These are phyloP conservation scores for Microsporum audouinii DNA, from an alignment of 2,329 filamentous ascomycete genomes.

Conservation along the genomic window DNA sequence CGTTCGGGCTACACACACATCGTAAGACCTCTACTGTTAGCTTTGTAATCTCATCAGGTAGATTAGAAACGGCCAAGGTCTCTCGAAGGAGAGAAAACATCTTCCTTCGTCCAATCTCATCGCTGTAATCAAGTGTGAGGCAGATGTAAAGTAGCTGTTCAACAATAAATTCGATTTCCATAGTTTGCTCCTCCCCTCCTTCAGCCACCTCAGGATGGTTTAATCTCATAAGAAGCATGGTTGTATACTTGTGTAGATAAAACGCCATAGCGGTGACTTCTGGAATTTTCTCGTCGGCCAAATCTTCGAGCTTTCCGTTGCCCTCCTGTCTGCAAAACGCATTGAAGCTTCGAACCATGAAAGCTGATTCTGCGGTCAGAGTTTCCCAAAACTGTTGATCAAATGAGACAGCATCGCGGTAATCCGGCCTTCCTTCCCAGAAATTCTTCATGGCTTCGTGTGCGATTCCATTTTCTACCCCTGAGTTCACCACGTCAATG, in stretches of 20 bases:
- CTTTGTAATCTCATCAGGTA: slow-evolving; percentile 87
- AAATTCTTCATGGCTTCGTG: slow-evolving; percentile 92
- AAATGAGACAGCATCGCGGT: slow-evolving; percentile 36
- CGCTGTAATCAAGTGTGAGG: slow-evolving; percentile 87
- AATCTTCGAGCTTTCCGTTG: slow-evolving; percentile 59
- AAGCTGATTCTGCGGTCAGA: slow-evolving; percentile 66
- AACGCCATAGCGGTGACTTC: slow-evolving; percentile 87
- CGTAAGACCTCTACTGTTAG: slow-evolving; percentile 72
- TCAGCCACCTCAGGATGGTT: slow-evolving; percentile 40
- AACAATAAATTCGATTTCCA: slow-evolving; percentile 88
- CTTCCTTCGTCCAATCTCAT: slow-evolving; percentile 86
- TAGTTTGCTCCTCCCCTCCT: slow-evolving; percentile 66
- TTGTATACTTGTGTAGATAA: slow-evolving; percentile 70
- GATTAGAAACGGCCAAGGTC: slow-evolving; percentile 68
- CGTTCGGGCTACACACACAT: slow-evolving; percentile 58
- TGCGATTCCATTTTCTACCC: slow-evolving; percentile 78
- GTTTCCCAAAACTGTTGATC: slow-evolving; percentile 37
- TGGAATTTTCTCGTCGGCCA: slow-evolving; percentile 86
- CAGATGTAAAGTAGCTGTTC: slow-evolving; percentile 91
- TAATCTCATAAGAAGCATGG: slow-evolving; percentile 35
- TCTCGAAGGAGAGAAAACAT: slow-evolving; percentile 90
- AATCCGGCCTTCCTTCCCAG: slow-evolving; percentile 74
- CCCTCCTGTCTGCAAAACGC: slow-evolving; percentile 72
- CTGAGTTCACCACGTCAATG: slow-evolving; percentile 85
- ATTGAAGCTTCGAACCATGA: slow-evolving; percentile 85